These are phyloP conservation scores for Pythium dissotocum DNA, from an alignment of 352 stramenopile species.

Conservation along the genomic window DNA sequence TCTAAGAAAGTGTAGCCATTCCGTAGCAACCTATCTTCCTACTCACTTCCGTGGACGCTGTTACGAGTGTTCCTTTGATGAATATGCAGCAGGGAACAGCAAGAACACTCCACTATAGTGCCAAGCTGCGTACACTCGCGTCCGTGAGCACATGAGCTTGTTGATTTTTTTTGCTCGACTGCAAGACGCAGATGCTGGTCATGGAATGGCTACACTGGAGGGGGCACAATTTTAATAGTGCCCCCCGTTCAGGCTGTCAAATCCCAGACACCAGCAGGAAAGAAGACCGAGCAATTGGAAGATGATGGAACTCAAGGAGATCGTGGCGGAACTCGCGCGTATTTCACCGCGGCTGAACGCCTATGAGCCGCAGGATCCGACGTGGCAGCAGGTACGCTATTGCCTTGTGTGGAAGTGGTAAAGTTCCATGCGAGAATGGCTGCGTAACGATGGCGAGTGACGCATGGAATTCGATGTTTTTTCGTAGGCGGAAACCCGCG, in stretches of 20 bases:
- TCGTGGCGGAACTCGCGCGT: conserved; percentile 53
- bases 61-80: too few relatives aligned
- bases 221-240: not conserved
- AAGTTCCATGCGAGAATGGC: not conserved
- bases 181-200: too few relatives aligned
- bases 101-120: too few relatives aligned
- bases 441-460: conserved; percentile 4
- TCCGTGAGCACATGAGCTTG: too few relatives aligned
- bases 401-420: not conserved
- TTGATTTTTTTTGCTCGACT: too few relatives aligned
- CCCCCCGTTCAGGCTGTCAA: not conserved
- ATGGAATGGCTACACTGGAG: not conserved
- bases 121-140: too few relatives aligned
- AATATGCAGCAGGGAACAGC: too few relatives aligned
- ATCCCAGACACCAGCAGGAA: not conserved
- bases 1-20: not conserved
- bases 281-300: conserved; percentile 7
- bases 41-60: too few relatives aligned
- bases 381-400: conserved; percentile 56
- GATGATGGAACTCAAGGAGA: conserved; percentile 37
- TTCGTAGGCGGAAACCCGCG: conserved; percentile 50
- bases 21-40: too few relatives aligned
- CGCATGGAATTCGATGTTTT: not conserved
- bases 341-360: conserved; percentile 56
- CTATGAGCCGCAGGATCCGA: conserved; percentile 52